These are phyloP conservation scores for Mycoemilia scoparia DNA, from an alignment of 192 early-diverging fungal genomes.

Conservation along the genomic window DNA sequence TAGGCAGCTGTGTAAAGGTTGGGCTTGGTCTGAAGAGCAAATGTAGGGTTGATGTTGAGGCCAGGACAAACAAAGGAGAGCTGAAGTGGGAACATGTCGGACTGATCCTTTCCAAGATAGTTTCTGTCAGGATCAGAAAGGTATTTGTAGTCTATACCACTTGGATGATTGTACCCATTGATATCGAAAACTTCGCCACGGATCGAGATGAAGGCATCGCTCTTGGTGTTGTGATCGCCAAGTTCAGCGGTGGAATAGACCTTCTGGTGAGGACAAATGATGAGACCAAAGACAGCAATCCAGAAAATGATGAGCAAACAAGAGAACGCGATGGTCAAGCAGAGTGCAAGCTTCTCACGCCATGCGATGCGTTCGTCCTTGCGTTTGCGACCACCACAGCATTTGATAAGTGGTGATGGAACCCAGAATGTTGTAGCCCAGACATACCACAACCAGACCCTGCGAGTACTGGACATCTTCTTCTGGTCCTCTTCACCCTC, in stretches of 20 bases:
- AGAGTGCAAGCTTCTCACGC: slow-evolving; percentile 89
- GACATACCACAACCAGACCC: slow-evolving; percentile 65
- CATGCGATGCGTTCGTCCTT: slow-evolving; percentile 74
- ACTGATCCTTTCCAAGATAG: slow-evolving; percentile 49
- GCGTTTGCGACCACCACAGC: slow-evolving; percentile 55
- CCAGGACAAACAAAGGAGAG: slow-evolving; percentile 34
- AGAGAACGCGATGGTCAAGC: slow-evolving; percentile 56
- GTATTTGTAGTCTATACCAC: slow-evolving; percentile 31
- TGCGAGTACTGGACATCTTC: slow-evolving; percentile 35
- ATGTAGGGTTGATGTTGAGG: slow-evolving; percentile 27
- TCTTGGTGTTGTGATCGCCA: slow-evolving; percentile 27
- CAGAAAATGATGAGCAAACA: slow-evolving; percentile 66
- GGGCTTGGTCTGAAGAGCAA: slow-evolving; percentile 23
- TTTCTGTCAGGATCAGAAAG: slow-evolving; percentile 19
- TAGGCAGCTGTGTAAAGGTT: slow-evolving; percentile 37
- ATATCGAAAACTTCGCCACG: slow-evolving; percentile 70
- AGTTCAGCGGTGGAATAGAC: slow-evolving; percentile 51
- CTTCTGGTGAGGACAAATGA: slow-evolving; percentile 53
- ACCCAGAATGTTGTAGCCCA: slow-evolving; percentile 45
- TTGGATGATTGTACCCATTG: slow-evolving; percentile 34
- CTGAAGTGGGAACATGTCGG: slow-evolving; percentile 49
- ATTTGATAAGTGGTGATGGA: slow-evolving; percentile 39
- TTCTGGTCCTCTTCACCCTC: slow-evolving; percentile 24
- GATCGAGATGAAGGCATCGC: slow-evolving; percentile 41
- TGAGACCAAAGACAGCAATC: slow-evolving; percentile 47